phyloP scores from a whole-genome alignment of 495 filamentous ascomycete genomes.

The Evernia prunastri region DNA sequence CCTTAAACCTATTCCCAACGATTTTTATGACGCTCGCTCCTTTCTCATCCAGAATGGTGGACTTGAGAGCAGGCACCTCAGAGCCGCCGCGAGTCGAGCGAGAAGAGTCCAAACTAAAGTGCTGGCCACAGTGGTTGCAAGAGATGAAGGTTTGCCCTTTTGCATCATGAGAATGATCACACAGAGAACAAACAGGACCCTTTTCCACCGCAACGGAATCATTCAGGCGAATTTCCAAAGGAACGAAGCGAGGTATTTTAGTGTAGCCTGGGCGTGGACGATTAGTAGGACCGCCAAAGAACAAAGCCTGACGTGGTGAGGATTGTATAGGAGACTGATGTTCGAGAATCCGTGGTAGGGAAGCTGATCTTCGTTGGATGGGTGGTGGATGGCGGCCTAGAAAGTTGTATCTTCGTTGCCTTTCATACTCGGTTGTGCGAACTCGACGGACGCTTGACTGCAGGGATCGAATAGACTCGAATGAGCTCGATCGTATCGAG shows the following conservation, averaged over 20 bases:
- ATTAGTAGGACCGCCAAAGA: neutral
- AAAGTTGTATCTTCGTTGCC: neutral
- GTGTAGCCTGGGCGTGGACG: constrained; percentile 4
- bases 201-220: neutral
- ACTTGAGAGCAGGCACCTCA: neutral
- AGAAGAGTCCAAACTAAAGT: neutral
- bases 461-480: neutral
- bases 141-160: neutral
- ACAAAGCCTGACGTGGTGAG: neutral
- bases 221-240: constrained; percentile 10
- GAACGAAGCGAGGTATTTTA: constrained; percentile 11
- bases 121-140: neutral
- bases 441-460: neutral
- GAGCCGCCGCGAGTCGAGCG: constrained; percentile 4
- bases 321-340: neutral
- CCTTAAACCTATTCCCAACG: neutral
- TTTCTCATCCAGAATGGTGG: too few relatives aligned
- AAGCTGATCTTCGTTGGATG: constrained; percentile 5
- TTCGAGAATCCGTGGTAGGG: constrained; percentile 8
- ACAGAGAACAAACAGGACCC: neutral
- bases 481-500: neutral
- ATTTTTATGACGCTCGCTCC: neutral
- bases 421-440: constrained; percentile 1
- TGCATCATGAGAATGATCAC: neutral
- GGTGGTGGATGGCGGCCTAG: constrained; percentile 14